Conservation (phyloP, 768 basidiomycete species). For the Cystobasidium ongulense region DNA sequence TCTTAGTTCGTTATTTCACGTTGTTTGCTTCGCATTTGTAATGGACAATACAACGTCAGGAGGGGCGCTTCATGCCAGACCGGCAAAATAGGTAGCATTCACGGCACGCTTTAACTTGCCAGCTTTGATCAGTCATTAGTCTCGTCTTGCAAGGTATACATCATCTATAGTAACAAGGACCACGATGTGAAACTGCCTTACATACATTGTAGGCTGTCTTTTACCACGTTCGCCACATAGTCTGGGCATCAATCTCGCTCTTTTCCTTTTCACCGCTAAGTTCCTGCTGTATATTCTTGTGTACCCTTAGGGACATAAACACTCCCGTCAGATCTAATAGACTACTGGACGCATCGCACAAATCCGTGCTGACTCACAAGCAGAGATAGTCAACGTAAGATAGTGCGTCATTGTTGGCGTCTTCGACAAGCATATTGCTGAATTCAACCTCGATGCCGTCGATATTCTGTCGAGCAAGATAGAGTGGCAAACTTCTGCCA, state of each 20-base stretch:
- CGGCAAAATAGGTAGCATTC: too few relatives aligned
- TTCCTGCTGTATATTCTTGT: slow-evolving; percentile 29
- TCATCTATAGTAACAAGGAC: background rate
- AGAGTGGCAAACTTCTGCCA: slow-evolving; percentile 48
- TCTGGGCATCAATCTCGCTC: slow-evolving; percentile 27
- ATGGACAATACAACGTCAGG: too few relatives aligned
- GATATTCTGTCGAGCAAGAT: slow-evolving; percentile 80
- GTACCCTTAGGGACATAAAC: slow-evolving; percentile 13
- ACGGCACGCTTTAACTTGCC: background rate
- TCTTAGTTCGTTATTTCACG: too few relatives aligned
- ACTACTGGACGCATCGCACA: too few relatives aligned
- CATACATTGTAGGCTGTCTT: background rate
- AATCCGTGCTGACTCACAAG: background rate
- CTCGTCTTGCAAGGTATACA: background rate
- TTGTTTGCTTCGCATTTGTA: too few relatives aligned
- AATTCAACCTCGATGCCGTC: slow-evolving; percentile 75
- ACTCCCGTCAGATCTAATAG: too few relatives aligned
- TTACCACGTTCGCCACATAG: slow-evolving; percentile 29
- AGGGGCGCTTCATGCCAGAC: too few relatives aligned
- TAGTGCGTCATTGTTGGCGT: slow-evolving; percentile 91
- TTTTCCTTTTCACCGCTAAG: slow-evolving; percentile 24
- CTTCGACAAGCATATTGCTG: slow-evolving; percentile 93
- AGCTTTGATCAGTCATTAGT: background rate
- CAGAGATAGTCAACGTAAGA: slow-evolving; percentile 65
- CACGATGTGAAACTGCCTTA: background rate